Conservation (phyloP, 768 basidiomycete species). For the Scleroderma citrinum region DNA sequence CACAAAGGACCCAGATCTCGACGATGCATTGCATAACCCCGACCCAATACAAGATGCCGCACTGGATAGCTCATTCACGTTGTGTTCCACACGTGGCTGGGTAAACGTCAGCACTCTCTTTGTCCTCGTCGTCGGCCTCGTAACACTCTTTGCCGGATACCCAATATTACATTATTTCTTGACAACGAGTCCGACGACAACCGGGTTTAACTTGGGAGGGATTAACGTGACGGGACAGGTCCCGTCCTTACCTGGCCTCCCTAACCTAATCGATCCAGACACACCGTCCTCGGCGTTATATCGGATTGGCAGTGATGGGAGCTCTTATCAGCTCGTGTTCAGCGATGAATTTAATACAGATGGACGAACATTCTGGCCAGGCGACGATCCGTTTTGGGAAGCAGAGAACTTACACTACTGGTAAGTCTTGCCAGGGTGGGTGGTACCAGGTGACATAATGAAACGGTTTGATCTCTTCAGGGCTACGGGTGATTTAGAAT, state of each 20-base stretch:
- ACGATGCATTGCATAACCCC: conserved; percentile 87
- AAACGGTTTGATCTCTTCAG: conserved; percentile 15
- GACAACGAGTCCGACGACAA: conserved; percentile 18
- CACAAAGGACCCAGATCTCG: conserved; percentile 74
- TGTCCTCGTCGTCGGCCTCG: conserved; percentile 58
- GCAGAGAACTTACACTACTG: conserved; percentile 85
- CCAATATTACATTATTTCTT: conserved; percentile 67
- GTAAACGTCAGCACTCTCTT: conserved; percentile 70
- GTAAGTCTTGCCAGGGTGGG: conserved; percentile 23
- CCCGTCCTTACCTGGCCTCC: conserved; percentile 64
- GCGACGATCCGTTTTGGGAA: conserved; percentile 83
- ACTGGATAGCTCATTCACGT: conserved; percentile 52
- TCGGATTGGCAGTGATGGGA: conserved; percentile 68
- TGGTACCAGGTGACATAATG: neutral
- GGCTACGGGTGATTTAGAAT: conserved; percentile 74
- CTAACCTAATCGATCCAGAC: conserved; percentile 65
- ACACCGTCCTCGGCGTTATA: conserved; percentile 58
- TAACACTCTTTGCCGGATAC: conserved; percentile 83
- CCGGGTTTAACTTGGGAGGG: conserved; percentile 77
- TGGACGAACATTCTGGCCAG: conserved; percentile 71
- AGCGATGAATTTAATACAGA: conserved; percentile 80
- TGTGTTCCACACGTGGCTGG: conserved; percentile 83
- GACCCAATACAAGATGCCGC: conserved; percentile 67
- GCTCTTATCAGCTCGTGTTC: conserved; percentile 77
- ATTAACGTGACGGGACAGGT: conserved; percentile 88